These are phyloP conservation scores for Solanum pinnatisectum DNA, from an alignment of 257 asterid genomes.

Conservation along the genomic window DNA sequence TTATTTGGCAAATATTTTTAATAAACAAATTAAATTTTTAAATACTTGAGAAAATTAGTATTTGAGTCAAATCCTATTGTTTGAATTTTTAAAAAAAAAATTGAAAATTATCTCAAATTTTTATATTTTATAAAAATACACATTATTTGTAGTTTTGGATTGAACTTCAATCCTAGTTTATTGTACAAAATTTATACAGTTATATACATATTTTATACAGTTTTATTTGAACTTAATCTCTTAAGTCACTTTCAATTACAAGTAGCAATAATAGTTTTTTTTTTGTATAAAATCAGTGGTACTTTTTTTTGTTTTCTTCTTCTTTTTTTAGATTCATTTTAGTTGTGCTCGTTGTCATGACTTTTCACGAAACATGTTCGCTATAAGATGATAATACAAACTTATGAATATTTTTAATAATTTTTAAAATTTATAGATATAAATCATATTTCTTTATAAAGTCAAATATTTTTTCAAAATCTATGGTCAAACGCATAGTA, in stretches of 20 bases:
- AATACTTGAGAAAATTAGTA: too few species aligned
- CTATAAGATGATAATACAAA: neutral
- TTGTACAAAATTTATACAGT: neutral
- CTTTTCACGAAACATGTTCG: neutral
- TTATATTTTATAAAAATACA: too few species aligned
- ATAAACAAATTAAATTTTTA: too few species aligned
- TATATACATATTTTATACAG: too few species aligned
- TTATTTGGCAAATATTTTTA: too few species aligned
- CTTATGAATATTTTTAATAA: neutral
- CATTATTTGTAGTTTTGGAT: neutral
- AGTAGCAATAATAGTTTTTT: neutral
- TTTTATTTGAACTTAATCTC: neutral
- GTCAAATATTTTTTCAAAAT: neutral
- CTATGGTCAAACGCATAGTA: neutral
- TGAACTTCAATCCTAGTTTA: neutral
- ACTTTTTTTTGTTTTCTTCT: neutral
- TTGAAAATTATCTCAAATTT: too few species aligned
- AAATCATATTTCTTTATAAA: neutral
- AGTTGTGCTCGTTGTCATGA: neutral
- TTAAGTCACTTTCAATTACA: neutral
- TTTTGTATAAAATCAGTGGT: too few species aligned
- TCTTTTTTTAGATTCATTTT: too few species aligned
- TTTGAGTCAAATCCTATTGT: neutral
- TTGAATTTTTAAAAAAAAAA: too few species aligned
- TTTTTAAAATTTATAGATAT: too few species aligned